Evolutionary conservation across 192 early-diverging fungal species (phyloP).

Genomic region (Pecoramyces ruminantium): DNA sequence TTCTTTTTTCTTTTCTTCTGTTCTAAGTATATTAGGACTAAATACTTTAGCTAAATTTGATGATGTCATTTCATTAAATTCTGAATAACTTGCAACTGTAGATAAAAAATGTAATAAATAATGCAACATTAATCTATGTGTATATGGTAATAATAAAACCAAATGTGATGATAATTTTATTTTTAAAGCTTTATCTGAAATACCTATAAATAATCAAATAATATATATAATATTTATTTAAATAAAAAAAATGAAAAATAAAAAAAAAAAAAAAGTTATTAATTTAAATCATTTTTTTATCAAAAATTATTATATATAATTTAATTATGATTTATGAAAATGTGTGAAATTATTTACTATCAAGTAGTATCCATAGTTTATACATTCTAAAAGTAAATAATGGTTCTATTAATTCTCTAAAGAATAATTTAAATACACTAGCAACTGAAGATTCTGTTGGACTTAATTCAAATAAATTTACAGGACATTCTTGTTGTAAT

Average conservation of each 20-base stretch:
- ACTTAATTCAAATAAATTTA: neutral
- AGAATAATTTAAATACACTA: neutral
- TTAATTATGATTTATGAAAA: too few species aligned
- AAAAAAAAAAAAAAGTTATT: neutral
- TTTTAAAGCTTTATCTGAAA: neutral
- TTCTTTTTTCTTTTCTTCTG: neutral
- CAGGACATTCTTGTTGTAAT: neutral
- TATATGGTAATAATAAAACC: neutral
- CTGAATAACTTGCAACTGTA: neutral
- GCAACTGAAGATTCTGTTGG: neutral
- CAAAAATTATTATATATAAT: neutral
- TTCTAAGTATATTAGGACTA: neutral
- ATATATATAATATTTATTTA: too few species aligned
- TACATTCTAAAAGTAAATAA: neutral
- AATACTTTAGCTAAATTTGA: neutral
- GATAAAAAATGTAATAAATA: neutral
- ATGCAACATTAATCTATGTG: neutral
- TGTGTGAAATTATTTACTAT: too few species aligned
- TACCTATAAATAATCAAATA: neutral
- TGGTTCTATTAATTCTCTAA: neutral
- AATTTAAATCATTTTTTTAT: too few species aligned
- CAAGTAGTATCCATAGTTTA: neutral
- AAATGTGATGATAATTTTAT: neutral
- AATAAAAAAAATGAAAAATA: neutral
- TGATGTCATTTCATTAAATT: neutral